Evolutionary conservation across 2,329 filamentous ascomycete species (phyloP), one percentile per base, ranked within the genome.

Genomic region (Plectosphaerella plurivora): DNA sequence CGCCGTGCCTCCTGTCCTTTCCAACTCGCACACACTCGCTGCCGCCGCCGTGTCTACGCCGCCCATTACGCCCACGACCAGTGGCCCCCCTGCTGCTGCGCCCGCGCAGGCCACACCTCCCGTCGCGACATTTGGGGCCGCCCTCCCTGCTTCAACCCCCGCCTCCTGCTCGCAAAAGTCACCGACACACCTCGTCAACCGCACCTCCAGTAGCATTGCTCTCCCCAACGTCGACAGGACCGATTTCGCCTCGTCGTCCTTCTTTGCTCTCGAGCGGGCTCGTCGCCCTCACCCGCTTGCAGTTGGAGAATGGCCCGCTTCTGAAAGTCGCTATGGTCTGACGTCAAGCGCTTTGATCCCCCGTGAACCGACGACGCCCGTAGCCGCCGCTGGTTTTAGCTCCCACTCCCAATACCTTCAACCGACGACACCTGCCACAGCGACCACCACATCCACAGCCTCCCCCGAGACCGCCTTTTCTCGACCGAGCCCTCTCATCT

Each of bases 261-360:
- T 20, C 46, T 12, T 33, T 28, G 45, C 16, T 16, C 11, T 22
- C 46, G 28, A 22, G 49, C 51, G 58, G 45, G 45, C 55, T 33
- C 47, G 52, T 47, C 51, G 51, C 46, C 48, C 51, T 48, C 51
- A 49, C 18, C 51, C 51, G 35, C 53, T 50, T 16, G 51, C 49
- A 5, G 39, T 41, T 33, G 45, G 49, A 49, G 51, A 46, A 51
- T 57, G 56, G 57, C 49, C 52, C 45, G 55, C 54, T 36, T 59
- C 63, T 35, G 59, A 51, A 49, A 57, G 59, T 51, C 65, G 63
- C 53, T 55, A 68, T 68, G 66, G 57, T 63, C 55, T 61, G 57
- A 64, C 57, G 24, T 58, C 64, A 49, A 53, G 55, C 45, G 53
- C 57, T 33, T 46, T 58, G 47, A 54, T 57, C 49, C 57, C 22